These are phyloP conservation scores for Phialophora verrucosa DNA, from an alignment of 2,329 filamentous ascomycete genomes.

Conservation along the genomic window DNA sequence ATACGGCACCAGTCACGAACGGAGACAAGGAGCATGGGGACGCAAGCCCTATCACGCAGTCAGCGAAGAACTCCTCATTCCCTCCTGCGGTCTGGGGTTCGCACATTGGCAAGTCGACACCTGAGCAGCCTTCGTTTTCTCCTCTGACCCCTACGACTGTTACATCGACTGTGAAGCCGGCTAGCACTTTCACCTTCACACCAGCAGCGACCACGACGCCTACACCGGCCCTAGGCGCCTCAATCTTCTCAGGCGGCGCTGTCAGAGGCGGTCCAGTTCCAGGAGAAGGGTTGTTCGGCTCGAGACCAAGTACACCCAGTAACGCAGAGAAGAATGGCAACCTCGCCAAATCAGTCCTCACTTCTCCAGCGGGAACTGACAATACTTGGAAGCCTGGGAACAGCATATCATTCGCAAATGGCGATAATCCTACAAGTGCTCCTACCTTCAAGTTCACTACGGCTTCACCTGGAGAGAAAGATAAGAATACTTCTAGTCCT, in stretches of 20 bases:
- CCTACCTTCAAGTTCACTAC: conserved; percentile 42
- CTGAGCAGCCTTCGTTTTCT: conserved; percentile 35
- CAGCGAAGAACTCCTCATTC: conserved; percentile 40
- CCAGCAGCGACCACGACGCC: conserved; percentile 27
- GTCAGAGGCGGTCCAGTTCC: conserved; percentile 36
- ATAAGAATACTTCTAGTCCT: conserved; percentile 40
- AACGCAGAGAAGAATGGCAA: conserved; percentile 31
- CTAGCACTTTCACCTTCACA: conserved; percentile 37
- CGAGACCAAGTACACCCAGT: conserved; percentile 39
- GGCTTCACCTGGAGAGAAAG: conserved; percentile 38
- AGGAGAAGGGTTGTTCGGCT: conserved; percentile 43
- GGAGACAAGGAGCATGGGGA: conserved; percentile 23
- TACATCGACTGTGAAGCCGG: conserved; percentile 31
- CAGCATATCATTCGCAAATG: conserved; percentile 55
- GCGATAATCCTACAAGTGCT: conserved; percentile 39
- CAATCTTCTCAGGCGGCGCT: conserved; percentile 36
- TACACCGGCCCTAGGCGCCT: conserved; percentile 28
- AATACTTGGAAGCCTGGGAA: conserved; percentile 56
- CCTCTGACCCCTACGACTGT: conserved; percentile 33
- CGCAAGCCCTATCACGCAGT: conserved; percentile 43
- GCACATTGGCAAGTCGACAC: conserved; percentile 41
- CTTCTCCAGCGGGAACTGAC: conserved; percentile 43
- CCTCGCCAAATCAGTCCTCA: conserved; percentile 31
- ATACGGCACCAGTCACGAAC: conserved; percentile 8
- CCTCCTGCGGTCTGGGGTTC: conserved; percentile 48